These are phyloP conservation scores for Niebla homalea DNA, from an alignment of 495 filamentous ascomycete species.

Conservation along the genomic window DNA sequence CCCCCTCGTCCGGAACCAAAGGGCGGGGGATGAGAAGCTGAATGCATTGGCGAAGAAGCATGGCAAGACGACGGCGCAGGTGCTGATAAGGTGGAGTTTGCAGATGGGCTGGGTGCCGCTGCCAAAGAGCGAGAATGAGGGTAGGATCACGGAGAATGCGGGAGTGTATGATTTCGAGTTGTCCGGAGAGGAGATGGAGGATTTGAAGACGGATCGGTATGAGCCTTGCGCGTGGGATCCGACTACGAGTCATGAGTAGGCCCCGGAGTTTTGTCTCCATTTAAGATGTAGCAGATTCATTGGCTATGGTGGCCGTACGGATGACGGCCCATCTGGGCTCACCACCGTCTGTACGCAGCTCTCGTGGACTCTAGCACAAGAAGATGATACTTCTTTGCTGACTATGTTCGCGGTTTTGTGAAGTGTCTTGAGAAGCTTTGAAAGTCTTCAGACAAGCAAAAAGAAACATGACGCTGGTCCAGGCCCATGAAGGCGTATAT, in stretches of 20 bases:
- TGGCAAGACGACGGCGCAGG: conserved; percentile 60
- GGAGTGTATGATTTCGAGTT: conserved; percentile 76
- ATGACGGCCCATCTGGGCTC: too few species aligned
- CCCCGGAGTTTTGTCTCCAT: too few species aligned
- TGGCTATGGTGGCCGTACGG: too few species aligned
- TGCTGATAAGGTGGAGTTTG: conserved; percentile 76
- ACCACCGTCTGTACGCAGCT: too few species aligned
- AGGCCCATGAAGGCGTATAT: too few species aligned
- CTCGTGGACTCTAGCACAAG: too few species aligned
- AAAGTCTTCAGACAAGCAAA: too few species aligned
- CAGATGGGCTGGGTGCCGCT: conserved; percentile 66
- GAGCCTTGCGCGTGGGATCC: conserved; percentile 49
- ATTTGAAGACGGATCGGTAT: conserved; percentile 44
- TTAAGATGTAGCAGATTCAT: too few species aligned
- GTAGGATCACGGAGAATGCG: conserved; percentile 64
- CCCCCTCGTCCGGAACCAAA: conserved; percentile 55
- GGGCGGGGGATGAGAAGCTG: conserved; percentile 52
- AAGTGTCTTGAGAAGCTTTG: too few species aligned
- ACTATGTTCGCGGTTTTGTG: too few species aligned
- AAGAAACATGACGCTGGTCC: too few species aligned
- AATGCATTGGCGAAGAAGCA: conserved; percentile 51
- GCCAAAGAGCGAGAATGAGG: conserved; percentile 56
- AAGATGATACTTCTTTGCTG: too few species aligned
- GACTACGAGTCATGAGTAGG: conserved; percentile 36
- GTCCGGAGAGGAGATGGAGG: conserved; percentile 41